Base-by-base conservation (phyloP, 1,284 basidiomycete genomes). In the Tilletia walkeri region DNA sequence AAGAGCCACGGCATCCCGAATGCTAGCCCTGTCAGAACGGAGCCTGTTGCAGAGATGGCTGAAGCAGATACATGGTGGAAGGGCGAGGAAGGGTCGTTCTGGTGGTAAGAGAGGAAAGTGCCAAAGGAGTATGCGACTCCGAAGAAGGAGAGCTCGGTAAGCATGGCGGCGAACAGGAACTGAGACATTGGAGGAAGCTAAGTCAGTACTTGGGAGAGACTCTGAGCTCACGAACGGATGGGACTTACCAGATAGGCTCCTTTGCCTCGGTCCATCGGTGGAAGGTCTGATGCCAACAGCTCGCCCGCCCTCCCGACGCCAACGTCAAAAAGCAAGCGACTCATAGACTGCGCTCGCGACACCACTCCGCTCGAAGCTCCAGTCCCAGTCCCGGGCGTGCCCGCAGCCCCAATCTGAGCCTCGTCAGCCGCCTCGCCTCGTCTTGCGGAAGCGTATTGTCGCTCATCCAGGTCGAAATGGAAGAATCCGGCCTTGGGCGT, bases 121-220 rank as follows among this genome's bases (percentile, higher is more conserved):
- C 59, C 59, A 36, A 38, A 39, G 36, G 36, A 36, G 4, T 16
- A 63, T 24, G 34, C 9, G 6, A 63, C 36, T 16, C 59, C 59
- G 6, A 41, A 63, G 5, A 39, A 63, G 34, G 34, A 10, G 12
- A 18, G 18, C 39, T 63, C 59, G 59, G 59, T 63, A 2, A 39
- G 16, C 34, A 39, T 38, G 34, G 59, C 59, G 34, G 59, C 59
- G 34, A 63, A 20, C 3, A 63, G 59, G 59, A 63, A 63, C 30
- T 53, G 14, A 24, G 6, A 12, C 41, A 45, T 5, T 12, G 12
- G 41, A 45, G 12, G 41, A 12, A 45, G 41, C 41, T 12, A 45
- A n/a, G n/a, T n/a, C n/a, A n/a, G n/a, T n/a, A n/a, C n/a, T n/a
- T n/a, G n/a, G n/a, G n/a, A n/a, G n/a, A n/a, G n/a, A n/a, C n/a